Conservation (phyloP, 2,329 filamentous ascomycete genomes). For the Cladobotryum protrusum region DNA sequence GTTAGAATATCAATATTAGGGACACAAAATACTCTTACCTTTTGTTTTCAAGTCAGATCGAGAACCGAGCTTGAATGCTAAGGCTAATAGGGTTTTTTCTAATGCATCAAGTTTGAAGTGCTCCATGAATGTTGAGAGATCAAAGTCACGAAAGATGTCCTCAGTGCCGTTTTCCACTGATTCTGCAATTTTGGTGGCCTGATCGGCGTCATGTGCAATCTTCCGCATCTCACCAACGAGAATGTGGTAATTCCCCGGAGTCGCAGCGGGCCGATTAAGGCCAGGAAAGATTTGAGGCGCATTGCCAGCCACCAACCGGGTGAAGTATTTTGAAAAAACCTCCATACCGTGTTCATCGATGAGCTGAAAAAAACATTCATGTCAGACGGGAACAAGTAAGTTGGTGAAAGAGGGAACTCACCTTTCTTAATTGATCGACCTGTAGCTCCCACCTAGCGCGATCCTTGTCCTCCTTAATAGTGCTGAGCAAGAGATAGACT, state of each 20-base stretch:
- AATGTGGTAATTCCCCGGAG: slow-evolving; percentile 76
- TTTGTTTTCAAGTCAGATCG: slow-evolving; percentile 81
- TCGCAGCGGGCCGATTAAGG: slow-evolving; percentile 64
- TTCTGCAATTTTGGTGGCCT: slow-evolving; percentile 87
- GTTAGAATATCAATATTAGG: slow-evolving; percentile 1
- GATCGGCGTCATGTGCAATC: slow-evolving; percentile 70
- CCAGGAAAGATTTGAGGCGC: slow-evolving; percentile 85
- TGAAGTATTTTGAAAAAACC: slow-evolving; percentile 93
- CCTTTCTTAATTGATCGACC: slow-evolving; percentile 86
- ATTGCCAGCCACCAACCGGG: slow-evolving; percentile 86
- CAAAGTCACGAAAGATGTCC: slow-evolving; percentile 92
- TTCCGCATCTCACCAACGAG: slow-evolving; percentile 81
- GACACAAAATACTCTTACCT: slow-evolving; percentile 47
- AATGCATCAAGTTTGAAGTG: slow-evolving; percentile 91
- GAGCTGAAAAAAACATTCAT: slow-evolving; percentile 49
- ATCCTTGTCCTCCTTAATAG: slow-evolving; percentile 89
- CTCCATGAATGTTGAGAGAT: slow-evolving; percentile 90
- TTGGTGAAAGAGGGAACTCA: slow-evolving; percentile 35
- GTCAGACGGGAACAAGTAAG: slow-evolving; percentile 16
- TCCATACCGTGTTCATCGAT: slow-evolving; percentile 99
- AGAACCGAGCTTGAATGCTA: slow-evolving; percentile 80
- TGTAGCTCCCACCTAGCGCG: slow-evolving; percentile 88
- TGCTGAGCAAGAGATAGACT: slow-evolving; percentile 88
- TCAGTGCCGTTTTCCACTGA: slow-evolving; percentile 86
- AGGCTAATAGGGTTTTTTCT: slow-evolving; percentile 77